These are phyloP conservation scores for Ophiostoma fasciatum DNA, from an alignment of 2,329 filamentous ascomycete species.

Conservation along the genomic window DNA sequence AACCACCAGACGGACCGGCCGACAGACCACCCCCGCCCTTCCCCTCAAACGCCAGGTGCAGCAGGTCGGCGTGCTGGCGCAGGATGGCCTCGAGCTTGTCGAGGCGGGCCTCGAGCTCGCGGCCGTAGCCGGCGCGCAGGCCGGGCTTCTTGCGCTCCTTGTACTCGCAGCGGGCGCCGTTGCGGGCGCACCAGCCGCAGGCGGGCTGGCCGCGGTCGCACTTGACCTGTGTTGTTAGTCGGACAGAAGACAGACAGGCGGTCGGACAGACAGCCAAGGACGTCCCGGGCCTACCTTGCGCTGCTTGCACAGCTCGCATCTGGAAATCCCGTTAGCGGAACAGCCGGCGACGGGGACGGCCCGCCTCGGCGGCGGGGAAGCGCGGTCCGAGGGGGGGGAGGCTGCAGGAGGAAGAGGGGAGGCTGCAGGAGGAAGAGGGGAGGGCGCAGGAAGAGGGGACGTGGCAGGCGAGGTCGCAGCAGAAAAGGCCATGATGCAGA, in stretches of 20 bases:
- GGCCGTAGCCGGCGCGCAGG: conserved; percentile 51
- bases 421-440: neutral
- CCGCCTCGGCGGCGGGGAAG: too few relatives aligned
- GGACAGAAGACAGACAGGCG: too few relatives aligned
- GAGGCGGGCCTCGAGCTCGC: conserved; percentile 57
- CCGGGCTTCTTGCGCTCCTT: conserved; percentile 56
- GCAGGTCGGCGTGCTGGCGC: conserved; percentile 49
- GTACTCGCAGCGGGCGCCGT: conserved; percentile 49
- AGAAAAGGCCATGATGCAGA: too few relatives aligned
- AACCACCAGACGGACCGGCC: too few relatives aligned
- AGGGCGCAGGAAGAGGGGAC: too few relatives aligned
- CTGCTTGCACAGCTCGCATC: conserved; percentile 67
- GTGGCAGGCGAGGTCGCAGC: too few relatives aligned
- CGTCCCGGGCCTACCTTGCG: conserved; percentile 54
- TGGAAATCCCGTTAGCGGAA: too few relatives aligned
- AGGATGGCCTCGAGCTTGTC: conserved; percentile 55
- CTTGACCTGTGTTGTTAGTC: conserved; percentile 37
- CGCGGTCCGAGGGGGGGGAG: too few relatives aligned
- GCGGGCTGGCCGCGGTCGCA: conserved; percentile 63
- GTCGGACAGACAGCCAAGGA: too few relatives aligned
- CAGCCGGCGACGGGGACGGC: too few relatives aligned
- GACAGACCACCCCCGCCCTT: too few relatives aligned
- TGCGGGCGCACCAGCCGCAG: conserved; percentile 53
- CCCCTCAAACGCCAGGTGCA: conserved; percentile 47
- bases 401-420: neutral